Evolutionary conservation across 805 yeast genomes (phyloP).

Genomic region (Grigorovia humatica): DNA sequence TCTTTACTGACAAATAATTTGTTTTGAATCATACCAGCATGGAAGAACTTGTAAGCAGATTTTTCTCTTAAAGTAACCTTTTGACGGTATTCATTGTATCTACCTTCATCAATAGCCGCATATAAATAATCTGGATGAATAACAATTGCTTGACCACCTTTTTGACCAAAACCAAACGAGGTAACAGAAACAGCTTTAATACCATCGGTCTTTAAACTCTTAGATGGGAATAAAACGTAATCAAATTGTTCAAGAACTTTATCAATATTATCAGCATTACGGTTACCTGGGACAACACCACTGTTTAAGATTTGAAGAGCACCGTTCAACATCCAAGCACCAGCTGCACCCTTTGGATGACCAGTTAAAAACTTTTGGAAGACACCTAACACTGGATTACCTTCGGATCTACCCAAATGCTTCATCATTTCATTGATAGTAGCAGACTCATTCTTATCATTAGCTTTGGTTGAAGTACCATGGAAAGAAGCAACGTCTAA

Average conservation of each 20-base stretch:
- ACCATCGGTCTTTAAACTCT: constrained; percentile 90
- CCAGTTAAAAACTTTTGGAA: constrained; percentile 99
- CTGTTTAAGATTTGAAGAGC: constrained; percentile 84
- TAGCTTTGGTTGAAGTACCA: constrained; percentile 97
- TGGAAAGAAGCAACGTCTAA: constrained; percentile 96
- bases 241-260: constrained; percentile 70
- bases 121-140: constrained; percentile 89
- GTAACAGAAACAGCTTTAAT: constrained; percentile 94
- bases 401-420: constrained; percentile 93
- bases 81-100: constrained; percentile 59
- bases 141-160: constrained; percentile 93
- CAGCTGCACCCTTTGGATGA: constrained; percentile 99
- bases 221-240: constrained; percentile 87
- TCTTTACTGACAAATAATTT: constrained; percentile 88
- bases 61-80: constrained; percentile 77
- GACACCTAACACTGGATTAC: constrained; percentile 95
- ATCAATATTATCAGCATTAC: constrained; percentile 97
- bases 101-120: constrained; percentile 63
- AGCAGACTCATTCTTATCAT: constrained; percentile 94
- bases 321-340: constrained; percentile 99
- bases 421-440: constrained; percentile 86
- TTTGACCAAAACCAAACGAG: constrained; percentile 98
- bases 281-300: constrained; percentile 96
- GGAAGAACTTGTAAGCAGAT: constrained; percentile 89
- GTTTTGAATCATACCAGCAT: constrained; percentile 85